Percentiles rank a stretch among this genome's conserved stretches.
These are phyloP conservation scores for Trichoderma sp. DNA, from an alignment of 2,329 filamentous ascomycete species.

Conservation along the genomic window DNA sequence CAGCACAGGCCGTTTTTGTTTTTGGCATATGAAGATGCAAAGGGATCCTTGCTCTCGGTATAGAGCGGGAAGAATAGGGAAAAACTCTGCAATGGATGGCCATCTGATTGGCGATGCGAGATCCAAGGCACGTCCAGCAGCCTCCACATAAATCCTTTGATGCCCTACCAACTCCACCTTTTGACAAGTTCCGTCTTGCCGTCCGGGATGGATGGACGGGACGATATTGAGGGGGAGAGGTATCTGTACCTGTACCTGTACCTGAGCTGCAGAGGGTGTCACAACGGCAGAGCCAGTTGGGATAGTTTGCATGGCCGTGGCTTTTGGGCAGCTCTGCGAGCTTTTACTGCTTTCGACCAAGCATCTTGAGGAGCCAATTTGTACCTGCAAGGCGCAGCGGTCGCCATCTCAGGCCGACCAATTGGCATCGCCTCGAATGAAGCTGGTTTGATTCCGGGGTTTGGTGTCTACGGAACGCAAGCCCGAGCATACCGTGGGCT, in stretches of 20 bases:
- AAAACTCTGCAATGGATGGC: slow-evolving; percentile 17
- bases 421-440: slow-evolving; percentile 4
- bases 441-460: background rate
- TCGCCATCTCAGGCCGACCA: background rate
- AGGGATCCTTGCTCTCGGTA: background rate
- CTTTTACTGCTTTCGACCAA: background rate
- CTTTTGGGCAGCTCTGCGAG: slow-evolving; percentile 11
- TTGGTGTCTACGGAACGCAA: background rate
- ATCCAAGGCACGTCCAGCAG: background rate
- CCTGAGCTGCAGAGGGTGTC: background rate
- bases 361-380: background rate
- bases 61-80: background rate
- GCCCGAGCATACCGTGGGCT: slow-evolving; percentile 1
- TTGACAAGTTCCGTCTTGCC: background rate
- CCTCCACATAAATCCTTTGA: slow-evolving; percentile 17
- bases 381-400: slow-evolving; percentile 11
- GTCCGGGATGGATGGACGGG: background rate
- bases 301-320: background rate
- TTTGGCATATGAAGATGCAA: background rate
- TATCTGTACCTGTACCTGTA: background rate
- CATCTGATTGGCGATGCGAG: slow-evolving; percentile 19
- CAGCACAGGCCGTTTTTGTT: background rate
- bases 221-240: background rate
- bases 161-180: slow-evolving; percentile 7
- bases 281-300: background rate